A percentile compares a stretch with the other conserved stretches of the same genome.
Conservation (phyloP, 495 filamentous ascomycete species). For the Paragyromitra xinjiangensis region DNA sequence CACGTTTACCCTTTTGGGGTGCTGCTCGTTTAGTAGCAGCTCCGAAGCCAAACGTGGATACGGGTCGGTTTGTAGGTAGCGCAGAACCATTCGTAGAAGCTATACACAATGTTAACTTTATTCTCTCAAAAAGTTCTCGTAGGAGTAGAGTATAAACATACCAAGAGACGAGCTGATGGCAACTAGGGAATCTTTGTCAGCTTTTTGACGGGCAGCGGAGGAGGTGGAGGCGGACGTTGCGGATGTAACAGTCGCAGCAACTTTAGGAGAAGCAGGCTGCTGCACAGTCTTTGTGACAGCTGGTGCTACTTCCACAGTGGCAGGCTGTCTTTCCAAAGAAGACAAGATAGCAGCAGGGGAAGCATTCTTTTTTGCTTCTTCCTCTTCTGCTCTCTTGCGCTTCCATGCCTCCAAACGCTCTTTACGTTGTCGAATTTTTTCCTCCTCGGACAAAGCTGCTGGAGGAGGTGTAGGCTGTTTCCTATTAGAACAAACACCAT, state of each 20-base stretch:
- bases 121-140: neutral
- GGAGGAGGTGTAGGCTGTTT: constrained; percentile 68
- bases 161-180: constrained; percentile 62
- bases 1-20: constrained; percentile 73
- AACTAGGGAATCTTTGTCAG: constrained; percentile 65
- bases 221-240: constrained; percentile 63
- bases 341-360: constrained; percentile 68
- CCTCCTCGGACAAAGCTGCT: constrained; percentile 72
- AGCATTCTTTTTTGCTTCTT: constrained; percentile 77
- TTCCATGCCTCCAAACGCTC: constrained; percentile 93
- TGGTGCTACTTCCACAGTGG: constrained; percentile 65
- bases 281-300: constrained; percentile 60
- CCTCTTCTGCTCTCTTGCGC: constrained; percentile 81
- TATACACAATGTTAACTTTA: constrained; percentile 55
- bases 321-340: constrained; percentile 62
- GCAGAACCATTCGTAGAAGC: constrained; percentile 61
- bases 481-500: constrained; percentile 64
- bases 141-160: constrained; percentile 56
- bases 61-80: constrained; percentile 69
- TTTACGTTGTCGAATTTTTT: constrained; percentile 83
- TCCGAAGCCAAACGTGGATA: constrained; percentile 83
- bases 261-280: constrained; percentile 65
- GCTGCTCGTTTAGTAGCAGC: constrained; percentile 72
- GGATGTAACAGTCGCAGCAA: constrained; percentile 69
- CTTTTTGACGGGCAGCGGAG: constrained; percentile 63